Conservation (phyloP, 768 basidiomycete species). For the Boletus pseudopeckii region DNA sequence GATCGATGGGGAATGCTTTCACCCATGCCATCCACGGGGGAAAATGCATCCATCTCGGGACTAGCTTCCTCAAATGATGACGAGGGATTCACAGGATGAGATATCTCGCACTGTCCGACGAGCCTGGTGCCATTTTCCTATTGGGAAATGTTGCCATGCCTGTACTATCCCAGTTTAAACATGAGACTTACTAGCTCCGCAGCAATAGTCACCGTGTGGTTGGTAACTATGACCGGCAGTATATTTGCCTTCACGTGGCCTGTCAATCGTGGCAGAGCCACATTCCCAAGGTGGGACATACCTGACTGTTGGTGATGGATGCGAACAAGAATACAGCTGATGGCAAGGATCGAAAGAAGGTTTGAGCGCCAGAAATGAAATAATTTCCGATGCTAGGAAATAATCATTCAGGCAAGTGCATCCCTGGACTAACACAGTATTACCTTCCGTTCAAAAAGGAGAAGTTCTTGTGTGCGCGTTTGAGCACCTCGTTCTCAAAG, state of each 20-base stretch:
- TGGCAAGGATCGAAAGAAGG: slow-evolving; percentile 88
- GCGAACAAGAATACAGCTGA: slow-evolving; percentile 94
- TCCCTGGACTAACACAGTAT: slow-evolving; percentile 5
- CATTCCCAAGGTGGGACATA: slow-evolving; percentile 21
- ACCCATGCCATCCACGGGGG: slow-evolving; percentile 54
- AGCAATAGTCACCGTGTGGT: slow-evolving; percentile 93
- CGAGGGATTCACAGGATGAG: slow-evolving; percentile 62
- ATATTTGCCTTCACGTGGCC: slow-evolving; percentile 58
- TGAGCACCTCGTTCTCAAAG: slow-evolving; percentile 85
- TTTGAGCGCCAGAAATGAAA: slow-evolving; percentile 83
- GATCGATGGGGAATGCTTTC: slow-evolving; percentile 43
- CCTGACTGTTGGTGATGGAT: slow-evolving; percentile 80
- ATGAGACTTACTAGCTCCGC: slow-evolving; percentile 64
- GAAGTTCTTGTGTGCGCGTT: slow-evolving; percentile 90
- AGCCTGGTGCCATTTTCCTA: slow-evolving; percentile 75
- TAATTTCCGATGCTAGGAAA: slow-evolving; percentile 77
- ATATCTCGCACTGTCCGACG: slow-evolving; percentile 92
- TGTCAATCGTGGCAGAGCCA: slow-evolving; percentile 10
- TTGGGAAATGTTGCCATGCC: slow-evolving; percentile 4
- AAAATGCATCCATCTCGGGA: slow-evolving; percentile 36
- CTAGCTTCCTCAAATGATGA: slow-evolving; percentile 29
- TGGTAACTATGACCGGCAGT: slow-evolving; percentile 88
- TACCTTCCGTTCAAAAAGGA: slow-evolving; percentile 89
- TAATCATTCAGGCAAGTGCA: neutral
- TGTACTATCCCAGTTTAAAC: slow-evolving; percentile 50